These are phyloP conservation scores for Tolypocladium tropicale DNA, from an alignment of 2,329 filamentous ascomycete species.

Conservation along the genomic window DNA sequence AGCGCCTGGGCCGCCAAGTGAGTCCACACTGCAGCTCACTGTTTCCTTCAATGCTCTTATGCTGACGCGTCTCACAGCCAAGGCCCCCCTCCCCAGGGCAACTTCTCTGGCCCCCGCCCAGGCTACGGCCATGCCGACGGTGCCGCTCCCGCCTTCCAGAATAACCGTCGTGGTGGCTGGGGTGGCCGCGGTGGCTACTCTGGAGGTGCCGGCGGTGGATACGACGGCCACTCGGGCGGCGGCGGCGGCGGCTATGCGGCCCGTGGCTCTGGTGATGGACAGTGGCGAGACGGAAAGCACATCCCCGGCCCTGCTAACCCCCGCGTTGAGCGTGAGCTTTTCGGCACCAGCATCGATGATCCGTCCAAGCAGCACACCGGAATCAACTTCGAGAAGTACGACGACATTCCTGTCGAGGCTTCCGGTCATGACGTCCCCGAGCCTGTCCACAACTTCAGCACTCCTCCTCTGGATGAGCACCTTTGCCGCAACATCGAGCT, in stretches of 20 bases:
- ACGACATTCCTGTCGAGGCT: conserved; percentile 97
- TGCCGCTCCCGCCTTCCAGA: conserved; percentile 8
- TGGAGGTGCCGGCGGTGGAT: conserved; percentile 23
- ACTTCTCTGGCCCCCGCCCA: conserved; percentile 23
- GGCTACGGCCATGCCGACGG: conserved; percentile 13
- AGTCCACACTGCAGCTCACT: conserved; percentile 13
- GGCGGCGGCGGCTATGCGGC: conserved; percentile 40
- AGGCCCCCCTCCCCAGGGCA: conserved; percentile 1
- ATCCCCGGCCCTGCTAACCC: conserved; percentile 79
- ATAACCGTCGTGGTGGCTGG: conserved; percentile 21
- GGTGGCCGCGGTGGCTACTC: conserved; percentile 25
- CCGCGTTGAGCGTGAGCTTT: conserved; percentile 89
- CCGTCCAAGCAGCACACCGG: conserved; percentile 92
- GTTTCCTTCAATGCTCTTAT: not conserved
- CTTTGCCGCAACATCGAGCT: conserved; percentile 87
- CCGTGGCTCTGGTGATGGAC: conserved; percentile 84
- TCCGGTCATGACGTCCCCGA: conserved; percentile 91
- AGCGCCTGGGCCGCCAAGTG: conserved; percentile 43
- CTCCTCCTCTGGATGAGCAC: conserved; percentile 91
- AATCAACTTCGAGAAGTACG: conserved; percentile 99
- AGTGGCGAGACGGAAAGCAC: conserved; percentile 97
- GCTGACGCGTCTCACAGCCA: conserved; percentile 2
- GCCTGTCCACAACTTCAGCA: conserved; percentile 80
- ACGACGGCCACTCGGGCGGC: conserved; percentile 23
- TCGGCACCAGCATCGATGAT: conserved; percentile 78